These are phyloP conservation scores for Colletotrichum salicis DNA, from an alignment of 2,329 filamentous ascomycete genomes.

Conservation along the genomic window DNA sequence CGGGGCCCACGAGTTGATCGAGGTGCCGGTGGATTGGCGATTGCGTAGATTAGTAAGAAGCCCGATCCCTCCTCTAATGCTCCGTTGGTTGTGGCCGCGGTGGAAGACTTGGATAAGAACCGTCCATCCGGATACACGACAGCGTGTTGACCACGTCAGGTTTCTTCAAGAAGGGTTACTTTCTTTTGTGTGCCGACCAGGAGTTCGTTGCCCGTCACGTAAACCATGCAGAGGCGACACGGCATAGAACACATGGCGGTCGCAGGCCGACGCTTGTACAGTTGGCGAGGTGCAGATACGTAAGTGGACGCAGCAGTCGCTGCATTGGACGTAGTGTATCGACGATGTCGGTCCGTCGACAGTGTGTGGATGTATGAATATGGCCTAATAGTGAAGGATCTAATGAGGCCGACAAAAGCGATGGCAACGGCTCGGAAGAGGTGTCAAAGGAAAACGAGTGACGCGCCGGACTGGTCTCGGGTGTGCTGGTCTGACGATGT, in stretches of 20 bases:
- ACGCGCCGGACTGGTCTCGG: constrained; percentile 31
- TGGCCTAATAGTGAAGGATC: background rate
- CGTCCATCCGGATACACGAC: background rate
- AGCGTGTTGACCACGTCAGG: background rate
- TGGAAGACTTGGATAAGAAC: constrained; percentile 11
- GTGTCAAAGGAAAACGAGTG: constrained; percentile 27
- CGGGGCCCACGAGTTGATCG: constrained; percentile 18
- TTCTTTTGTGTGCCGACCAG: constrained; percentile 20
- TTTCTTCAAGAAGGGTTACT: background rate
- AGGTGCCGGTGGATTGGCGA: constrained; percentile 3
- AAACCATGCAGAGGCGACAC: background rate
- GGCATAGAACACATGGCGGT: constrained; percentile 22
- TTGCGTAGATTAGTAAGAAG: background rate
- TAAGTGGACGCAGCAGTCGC: background rate
- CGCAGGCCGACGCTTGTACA: constrained; percentile 20
- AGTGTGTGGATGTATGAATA: background rate
- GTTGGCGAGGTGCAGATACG: background rate
- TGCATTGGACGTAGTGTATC: constrained; percentile 1
- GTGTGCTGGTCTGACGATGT: constrained; percentile 27
- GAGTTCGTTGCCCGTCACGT: background rate
- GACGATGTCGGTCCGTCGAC: background rate
- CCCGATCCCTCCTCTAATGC: background rate
- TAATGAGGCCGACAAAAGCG: background rate
- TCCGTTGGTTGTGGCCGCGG: constrained; percentile 12
- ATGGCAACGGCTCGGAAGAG: background rate